Conservation (phyloP, 176 grass and related monocot species). For the Urochloa ruziziensis region DNA sequence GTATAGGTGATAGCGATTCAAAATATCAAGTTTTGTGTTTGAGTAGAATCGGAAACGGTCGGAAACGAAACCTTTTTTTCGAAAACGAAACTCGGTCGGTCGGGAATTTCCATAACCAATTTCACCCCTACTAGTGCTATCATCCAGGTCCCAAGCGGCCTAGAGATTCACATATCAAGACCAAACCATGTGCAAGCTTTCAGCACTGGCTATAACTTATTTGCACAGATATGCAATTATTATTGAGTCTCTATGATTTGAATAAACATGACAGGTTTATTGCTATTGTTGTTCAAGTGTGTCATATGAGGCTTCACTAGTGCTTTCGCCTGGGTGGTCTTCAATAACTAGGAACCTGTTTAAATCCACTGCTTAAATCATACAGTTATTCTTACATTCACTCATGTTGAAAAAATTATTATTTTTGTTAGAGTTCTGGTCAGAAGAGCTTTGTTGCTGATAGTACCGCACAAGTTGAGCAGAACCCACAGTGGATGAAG, state of each 20-base stretch:
- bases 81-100: too few species aligned
- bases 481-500: constrained; percentile 45
- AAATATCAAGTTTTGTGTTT: too few species aligned
- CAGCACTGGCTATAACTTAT: neutral
- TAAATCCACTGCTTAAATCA: neutral
- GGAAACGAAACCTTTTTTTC: too few species aligned
- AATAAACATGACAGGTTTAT: neutral
- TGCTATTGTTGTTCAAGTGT: neutral
- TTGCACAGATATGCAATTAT: neutral
- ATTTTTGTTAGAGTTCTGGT: constrained; percentile 40
- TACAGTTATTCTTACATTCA: neutral
- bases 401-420: neutral
- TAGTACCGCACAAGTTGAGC: constrained; percentile 34
- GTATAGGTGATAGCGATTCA: too few species aligned
- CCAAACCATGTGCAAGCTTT: neutral
- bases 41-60: too few species aligned
- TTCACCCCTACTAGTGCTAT: too few species aligned
- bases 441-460: constrained; percentile 45
- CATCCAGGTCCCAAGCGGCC: neutral
- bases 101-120: too few species aligned
- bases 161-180: neutral
- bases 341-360: neutral
- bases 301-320: neutral
- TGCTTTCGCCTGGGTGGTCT: neutral
- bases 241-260: neutral